Evolutionary conservation across 345 rosid species (phyloP), one percentile per base, ranked within the genome.

Genomic region (Lepidium aucheri): DNA sequence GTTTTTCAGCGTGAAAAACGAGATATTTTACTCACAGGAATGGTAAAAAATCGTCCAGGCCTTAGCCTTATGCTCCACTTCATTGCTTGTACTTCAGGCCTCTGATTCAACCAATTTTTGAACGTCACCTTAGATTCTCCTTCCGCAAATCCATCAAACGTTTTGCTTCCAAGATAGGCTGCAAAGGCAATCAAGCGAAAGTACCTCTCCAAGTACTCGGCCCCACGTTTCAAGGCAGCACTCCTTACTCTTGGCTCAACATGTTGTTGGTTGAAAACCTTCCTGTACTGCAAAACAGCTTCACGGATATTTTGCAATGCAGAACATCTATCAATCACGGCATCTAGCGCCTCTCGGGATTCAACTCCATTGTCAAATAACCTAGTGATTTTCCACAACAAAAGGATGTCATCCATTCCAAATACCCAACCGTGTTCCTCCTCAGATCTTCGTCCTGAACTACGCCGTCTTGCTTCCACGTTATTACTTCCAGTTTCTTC

Each of bases 51-150:
- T 15, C 95, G 85, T 36, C 97, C 97, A 60, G 97, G 94, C 82
- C 92, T 84, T 54, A 85, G 74, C 82, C 95, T 84, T 76, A 94
- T 88, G 85, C 97, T 85, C 99, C 96, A 86, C 67, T 94, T 90
- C 96, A 94, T 94, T 45, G 92, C 92, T 81, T 90, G 99, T 60
- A 85, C 92, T 83, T 94, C 99, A 0, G 91, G 82, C 76, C 95
- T 85, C 74, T 90, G 95, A 75, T 87, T 82, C 77, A 88, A 77
- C 97, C 96, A 94, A 57, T 68, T 82, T 80, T 94, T 90, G 79
- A 88, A 94, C 22, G 95, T 85, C 86, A 88, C 83, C 77, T 71
- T 83, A 53, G 78, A 60, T 62, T 77, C 84, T 70, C 95, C 98
- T 80, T 85, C 88, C 40, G 80, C 86, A 76, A 92, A 88, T 46